These are phyloP conservation scores for Solanum habrochaites DNA, from an alignment of 257 asterid genomes.

Conservation along the genomic window DNA sequence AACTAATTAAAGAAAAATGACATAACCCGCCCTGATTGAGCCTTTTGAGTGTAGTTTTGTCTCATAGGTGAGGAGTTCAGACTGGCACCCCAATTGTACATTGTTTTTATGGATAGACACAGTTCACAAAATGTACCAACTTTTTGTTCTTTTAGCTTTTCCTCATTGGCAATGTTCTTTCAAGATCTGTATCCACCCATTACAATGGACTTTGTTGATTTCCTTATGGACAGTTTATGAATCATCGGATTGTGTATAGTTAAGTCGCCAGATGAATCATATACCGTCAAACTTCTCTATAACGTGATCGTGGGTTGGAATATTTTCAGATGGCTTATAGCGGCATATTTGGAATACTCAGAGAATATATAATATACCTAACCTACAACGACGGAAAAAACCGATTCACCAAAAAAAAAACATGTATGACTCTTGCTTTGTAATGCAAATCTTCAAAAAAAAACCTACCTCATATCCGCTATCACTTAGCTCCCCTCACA, in stretches of 20 bases:
- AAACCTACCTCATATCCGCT: not conserved
- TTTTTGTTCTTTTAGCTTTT: not conserved
- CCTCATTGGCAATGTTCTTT: not conserved
- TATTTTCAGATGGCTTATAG: not conserved
- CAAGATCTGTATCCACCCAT: not conserved
- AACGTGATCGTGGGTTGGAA: not conserved
- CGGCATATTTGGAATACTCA: not conserved
- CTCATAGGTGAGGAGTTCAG: slow-evolving; percentile 5
- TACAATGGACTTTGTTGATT: not conserved
- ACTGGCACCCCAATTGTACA: slow-evolving; percentile 30
- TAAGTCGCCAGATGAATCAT: not conserved
- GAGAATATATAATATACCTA: too few relatives aligned
- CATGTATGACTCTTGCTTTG: not conserved
- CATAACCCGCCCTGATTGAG: too few relatives aligned
- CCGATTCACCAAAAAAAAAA: not conserved
- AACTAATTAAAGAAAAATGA: not conserved
- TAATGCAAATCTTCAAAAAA: not conserved
- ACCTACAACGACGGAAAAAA: not conserved
- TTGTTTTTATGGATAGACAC: slow-evolving; percentile 21
- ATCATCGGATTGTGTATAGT: not conserved
- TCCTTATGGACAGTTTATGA: not conserved
- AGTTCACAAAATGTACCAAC: slow-evolving; percentile 1
- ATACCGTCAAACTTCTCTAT: not conserved
- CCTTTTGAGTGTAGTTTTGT: slow-evolving; percentile 17
- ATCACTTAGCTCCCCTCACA: too few relatives aligned